Conservation (phyloP, 306 rosid species). For the Prunus armeniaca region DNA sequence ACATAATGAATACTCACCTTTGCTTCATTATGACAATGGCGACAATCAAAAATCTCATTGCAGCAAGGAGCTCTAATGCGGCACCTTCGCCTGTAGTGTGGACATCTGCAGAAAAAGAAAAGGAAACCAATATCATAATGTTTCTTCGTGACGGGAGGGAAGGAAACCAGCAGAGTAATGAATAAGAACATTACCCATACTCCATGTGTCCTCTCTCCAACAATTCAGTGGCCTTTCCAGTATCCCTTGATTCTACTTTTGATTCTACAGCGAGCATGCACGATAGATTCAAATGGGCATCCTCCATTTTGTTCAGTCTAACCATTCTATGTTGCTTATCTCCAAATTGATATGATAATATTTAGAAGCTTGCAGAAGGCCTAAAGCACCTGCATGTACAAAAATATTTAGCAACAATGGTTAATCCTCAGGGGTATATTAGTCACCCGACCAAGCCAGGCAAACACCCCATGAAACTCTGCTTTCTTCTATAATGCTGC, state of each 20-base stretch:
- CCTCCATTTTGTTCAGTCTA: conserved; percentile 15
- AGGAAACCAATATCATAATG: neutral
- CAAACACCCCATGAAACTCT: conserved; percentile 55
- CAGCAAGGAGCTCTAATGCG: conserved; percentile 87
- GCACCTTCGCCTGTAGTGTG: conserved; percentile 71
- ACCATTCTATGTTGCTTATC: conserved; percentile 29
- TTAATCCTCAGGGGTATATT: conserved; percentile 48
- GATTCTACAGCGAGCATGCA: conserved; percentile 35
- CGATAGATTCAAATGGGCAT: conserved; percentile 13
- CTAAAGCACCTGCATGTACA: conserved; percentile 67
- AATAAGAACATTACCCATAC: conserved; percentile 46
- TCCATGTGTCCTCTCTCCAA: conserved; percentile 54
- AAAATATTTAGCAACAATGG: conserved; percentile 51
- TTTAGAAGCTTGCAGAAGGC: conserved; percentile 43
- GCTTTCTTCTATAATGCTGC: conserved; percentile 77
- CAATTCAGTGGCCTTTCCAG: conserved; percentile 14
- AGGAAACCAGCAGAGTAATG: neutral
- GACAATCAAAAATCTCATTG: conserved; percentile 74
- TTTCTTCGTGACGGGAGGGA: neutral
- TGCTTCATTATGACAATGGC: conserved; percentile 75
- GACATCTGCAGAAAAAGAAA: conserved; percentile 47
- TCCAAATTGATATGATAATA: conserved; percentile 30
- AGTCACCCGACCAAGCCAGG: conserved; percentile 71
- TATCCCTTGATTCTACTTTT: conserved; percentile 36
- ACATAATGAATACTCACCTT: conserved; percentile 39